phyloP scores from a whole-genome alignment of 768 basidiomycete species.

The Cyclocybe aegerita region DNA sequence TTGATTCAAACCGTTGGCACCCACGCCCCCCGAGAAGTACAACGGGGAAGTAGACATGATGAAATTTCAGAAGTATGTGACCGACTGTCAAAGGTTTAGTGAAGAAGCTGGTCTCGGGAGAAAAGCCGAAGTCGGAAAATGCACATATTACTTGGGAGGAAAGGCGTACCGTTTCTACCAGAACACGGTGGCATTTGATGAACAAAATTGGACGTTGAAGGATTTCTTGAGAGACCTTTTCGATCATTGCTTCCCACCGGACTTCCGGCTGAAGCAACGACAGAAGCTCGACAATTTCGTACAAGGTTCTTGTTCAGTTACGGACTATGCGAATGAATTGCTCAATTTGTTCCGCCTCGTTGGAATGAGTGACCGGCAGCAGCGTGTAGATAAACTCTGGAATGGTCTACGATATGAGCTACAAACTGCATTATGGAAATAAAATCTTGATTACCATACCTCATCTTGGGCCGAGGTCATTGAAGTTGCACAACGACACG shows the following conservation, averaged over 20 bases:
- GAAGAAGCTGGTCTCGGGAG: neutral
- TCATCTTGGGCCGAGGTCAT: slow-evolving; percentile 1
- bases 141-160: slow-evolving; percentile 26
- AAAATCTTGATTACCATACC: slow-evolving; percentile 16
- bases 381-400: slow-evolving; percentile 33
- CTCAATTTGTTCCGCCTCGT: slow-evolving; percentile 27
- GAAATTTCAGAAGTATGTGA: too few relatives aligned
- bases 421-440: slow-evolving; percentile 24
- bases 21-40: neutral
- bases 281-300: slow-evolving; percentile 13
- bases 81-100: neutral
- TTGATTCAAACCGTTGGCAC: too few relatives aligned
- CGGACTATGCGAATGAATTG: slow-evolving; percentile 28
- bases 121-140: slow-evolving; percentile 13
- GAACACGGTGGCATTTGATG: slow-evolving; percentile 13
- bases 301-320: slow-evolving; percentile 24
- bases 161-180: slow-evolving; percentile 29
- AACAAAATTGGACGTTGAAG: slow-evolving; percentile 16
- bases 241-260: slow-evolving; percentile 31
- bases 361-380: slow-evolving; percentile 19
- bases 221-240: slow-evolving; percentile 29
- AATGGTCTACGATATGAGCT: slow-evolving; percentile 23
- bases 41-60: neutral
- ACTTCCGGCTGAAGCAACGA: slow-evolving; percentile 25
- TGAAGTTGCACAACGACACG: too few relatives aligned